Conservation (phyloP, 768 basidiomycete genomes). For the Thelephora ganbajun region DNA sequence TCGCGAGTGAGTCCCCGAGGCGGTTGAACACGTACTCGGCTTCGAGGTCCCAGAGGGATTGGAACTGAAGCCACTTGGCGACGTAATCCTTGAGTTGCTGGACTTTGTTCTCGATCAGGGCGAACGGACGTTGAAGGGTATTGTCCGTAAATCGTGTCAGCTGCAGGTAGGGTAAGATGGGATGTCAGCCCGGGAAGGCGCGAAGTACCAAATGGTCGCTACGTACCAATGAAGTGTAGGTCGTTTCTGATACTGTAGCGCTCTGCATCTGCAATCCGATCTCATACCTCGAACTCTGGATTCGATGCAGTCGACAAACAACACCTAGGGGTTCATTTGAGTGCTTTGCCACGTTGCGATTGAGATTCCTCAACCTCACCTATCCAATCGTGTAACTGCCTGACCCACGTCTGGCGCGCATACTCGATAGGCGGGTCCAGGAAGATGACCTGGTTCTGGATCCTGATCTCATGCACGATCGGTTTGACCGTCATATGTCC, state of each 20-base stretch:
- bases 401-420: conserved; percentile 81
- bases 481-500: conserved; percentile 67
- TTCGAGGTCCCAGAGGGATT: conserved; percentile 97
- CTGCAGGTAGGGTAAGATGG: conserved; percentile 23
- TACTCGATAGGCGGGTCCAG: conserved; percentile 95
- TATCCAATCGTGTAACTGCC: conserved; percentile 81
- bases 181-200: not conserved
- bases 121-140: conserved; percentile 70
- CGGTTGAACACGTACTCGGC: conserved; percentile 93
- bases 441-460: conserved; percentile 98
- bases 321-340: conserved; percentile 37
- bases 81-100: conserved; percentile 84
- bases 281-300: conserved; percentile 94
- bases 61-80: conserved; percentile 97
- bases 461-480: conserved; percentile 90
- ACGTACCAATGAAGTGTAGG: conserved; percentile 67
- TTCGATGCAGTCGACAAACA: conserved; percentile 73
- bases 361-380: conserved; percentile 25
- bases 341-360: not conserved
- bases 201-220: conserved; percentile 12
- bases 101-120: conserved; percentile 77
- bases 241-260: conserved; percentile 46
- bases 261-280: conserved; percentile 89
- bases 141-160: conserved; percentile 61
- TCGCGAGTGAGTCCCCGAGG: conserved; percentile 82